Conservation (phyloP, 352 stramenopile genomes). For the Phytophthora ramorum region DNA sequence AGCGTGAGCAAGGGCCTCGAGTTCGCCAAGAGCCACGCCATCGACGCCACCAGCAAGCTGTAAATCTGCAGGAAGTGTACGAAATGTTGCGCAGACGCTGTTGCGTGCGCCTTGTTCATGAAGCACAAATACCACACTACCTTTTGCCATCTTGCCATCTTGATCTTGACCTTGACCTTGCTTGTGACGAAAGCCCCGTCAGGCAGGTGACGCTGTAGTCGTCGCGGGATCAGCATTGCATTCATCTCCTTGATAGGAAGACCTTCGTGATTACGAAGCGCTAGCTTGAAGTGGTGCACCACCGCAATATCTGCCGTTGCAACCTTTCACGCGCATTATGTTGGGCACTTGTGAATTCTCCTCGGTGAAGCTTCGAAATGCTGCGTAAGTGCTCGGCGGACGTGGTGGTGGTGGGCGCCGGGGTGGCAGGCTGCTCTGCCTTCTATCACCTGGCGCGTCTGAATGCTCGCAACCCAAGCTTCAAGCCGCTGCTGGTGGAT, state of each 20-base stretch:
- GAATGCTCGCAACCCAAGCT: conserved; percentile 62
- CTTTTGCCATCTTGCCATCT: conserved; percentile 22
- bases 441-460: conserved; percentile 81
- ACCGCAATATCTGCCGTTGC: conserved; percentile 13
- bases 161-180: too few species aligned
- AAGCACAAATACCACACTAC: conserved; percentile 24
- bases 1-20: conserved; percentile 82
- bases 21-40: conserved; percentile 56
- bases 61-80: conserved; percentile 29
- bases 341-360: conserved; percentile 28
- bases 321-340: conserved; percentile 30
- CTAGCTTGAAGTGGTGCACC: conserved; percentile 27
- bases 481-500: conserved; percentile 81
- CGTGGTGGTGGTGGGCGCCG: conserved; percentile 76
- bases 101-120: conserved; percentile 25
- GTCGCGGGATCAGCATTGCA: conserved; percentile 1
- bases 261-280: conserved; percentile 21
- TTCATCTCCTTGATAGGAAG: conserved; percentile 20
- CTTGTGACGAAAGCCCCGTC: conserved; percentile 24
- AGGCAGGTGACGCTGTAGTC: conserved; percentile 6
- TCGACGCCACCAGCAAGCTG: conserved; percentile 41
- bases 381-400: conserved; percentile 63
- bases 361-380: conserved; percentile 19
- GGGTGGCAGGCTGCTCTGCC: conserved; percentile 77
- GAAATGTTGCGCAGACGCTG: conserved; percentile 12